A percentile compares a stretch with the other conserved stretches of the same genome.
Evolutionary conservation across 176 grass and related monocot genomes (phyloP).

Genomic region (Saccharum officinarum): DNA sequence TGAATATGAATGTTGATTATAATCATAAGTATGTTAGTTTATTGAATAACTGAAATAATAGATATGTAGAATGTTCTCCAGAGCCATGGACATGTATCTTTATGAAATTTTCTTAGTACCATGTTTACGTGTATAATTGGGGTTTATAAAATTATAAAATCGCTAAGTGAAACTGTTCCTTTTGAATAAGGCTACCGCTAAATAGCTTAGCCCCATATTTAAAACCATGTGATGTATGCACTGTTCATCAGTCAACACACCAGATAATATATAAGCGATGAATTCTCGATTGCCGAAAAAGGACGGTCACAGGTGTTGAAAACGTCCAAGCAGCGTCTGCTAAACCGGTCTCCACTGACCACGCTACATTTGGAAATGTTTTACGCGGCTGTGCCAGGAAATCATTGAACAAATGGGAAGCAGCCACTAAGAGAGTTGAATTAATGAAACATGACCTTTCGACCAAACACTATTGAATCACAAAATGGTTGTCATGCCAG

Average conservation of each 20-base stretch:
- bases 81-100: no score
- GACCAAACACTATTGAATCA: background rate
- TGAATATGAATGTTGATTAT: no score
- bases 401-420: background rate
- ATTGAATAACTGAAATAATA: no score
- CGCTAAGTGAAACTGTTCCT: no score
- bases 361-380: background rate
- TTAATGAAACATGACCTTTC: background rate
- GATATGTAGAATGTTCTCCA: no score
- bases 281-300: background rate
- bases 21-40: no score
- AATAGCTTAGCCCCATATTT: background rate
- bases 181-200: background rate
- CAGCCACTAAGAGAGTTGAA: slow-evolving; percentile 11
- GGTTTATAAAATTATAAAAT: no score
- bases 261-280: background rate
- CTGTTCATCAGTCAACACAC: background rate
- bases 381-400: background rate
- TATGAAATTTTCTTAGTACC: no score
- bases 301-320: background rate
- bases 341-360: background rate
- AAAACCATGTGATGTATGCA: background rate
- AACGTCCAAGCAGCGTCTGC: background rate
- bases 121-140: no score
- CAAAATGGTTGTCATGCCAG: background rate